Evolutionary conservation across 768 basidiomycete genomes (phyloP), one percentile per base, ranked within the genome.

Genomic region (Candolleomyces efflorescens): DNA sequence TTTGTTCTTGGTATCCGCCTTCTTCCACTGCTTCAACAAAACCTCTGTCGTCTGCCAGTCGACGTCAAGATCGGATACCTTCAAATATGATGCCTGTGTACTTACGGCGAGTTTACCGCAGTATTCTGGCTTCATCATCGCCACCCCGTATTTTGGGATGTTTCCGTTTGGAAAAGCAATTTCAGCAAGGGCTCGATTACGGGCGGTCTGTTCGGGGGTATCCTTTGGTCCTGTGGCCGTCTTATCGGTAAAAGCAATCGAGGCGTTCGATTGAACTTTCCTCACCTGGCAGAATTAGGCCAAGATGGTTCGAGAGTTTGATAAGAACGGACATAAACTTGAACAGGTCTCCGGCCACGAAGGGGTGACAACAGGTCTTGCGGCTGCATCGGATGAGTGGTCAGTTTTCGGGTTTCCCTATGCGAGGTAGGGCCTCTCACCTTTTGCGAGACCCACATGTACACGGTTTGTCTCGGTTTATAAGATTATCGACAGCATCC

Each of bases 241-340:
- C 18, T 20, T 43, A 13, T 43, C 41, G 17, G 41, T 5, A 20
- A 43, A 5, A 17, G 17, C 60, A 26, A 15, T 20, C 7, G 32
- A 11, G 50, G 11, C n/a, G 38, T 7, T 46, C 20, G 13, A 20
- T 27, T 53, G 6, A 38, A 15, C 7, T 13, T 38, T 32, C n/a
- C 41, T 22, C 60, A 91, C 94, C 80, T 53, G 92, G 94, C 43
- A 96, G 79, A 41, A 98, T 89, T 20, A 98, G 71, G 0, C 82
- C 90, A 47, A 96, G 79, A 68, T 97, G 94, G 67, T 98, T 94
- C 9, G 91, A 90, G 5, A 94, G 74, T 69, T 92, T 92, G 71
- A 92, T 89, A 52, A 94, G 73, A n/a, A 92, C 79, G 1, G 84
- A 83, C 75, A 90, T 89, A 64, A 83, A 90, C 65, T 83, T 85